Conservation (phyloP, 805 yeast species). For the Zygosaccharomyces bailii region DNA sequence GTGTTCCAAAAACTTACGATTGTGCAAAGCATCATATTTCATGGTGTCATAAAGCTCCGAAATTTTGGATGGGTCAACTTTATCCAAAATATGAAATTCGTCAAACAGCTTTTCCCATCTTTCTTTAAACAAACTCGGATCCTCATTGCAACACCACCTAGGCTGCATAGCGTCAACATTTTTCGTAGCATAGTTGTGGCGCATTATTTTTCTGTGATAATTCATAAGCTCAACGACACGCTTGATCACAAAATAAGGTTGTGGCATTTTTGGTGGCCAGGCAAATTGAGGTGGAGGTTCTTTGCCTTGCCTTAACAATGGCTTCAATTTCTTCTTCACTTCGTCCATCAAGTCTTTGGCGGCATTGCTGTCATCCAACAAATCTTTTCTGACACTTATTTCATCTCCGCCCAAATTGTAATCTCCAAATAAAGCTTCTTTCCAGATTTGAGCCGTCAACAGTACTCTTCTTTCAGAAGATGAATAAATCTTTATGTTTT, state of each 20-base stretch:
- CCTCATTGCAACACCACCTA: constrained; percentile 97
- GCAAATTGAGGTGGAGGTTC: constrained; percentile 97
- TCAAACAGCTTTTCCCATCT: constrained; percentile 96
- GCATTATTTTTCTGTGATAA: constrained; percentile 81
- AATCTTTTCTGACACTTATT: constrained; percentile 78
- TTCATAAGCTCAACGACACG: constrained; percentile 95
- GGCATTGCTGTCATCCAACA: constrained; percentile 94
- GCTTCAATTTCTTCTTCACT: constrained; percentile 94
- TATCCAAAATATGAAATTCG: constrained; percentile 88
- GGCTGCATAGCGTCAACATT: constrained; percentile 67
- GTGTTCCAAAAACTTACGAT: constrained; percentile 79
- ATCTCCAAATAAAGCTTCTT: constrained; percentile 69
- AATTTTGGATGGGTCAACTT: constrained; percentile 95
- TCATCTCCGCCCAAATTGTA: constrained; percentile 74
- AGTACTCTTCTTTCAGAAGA: constrained; percentile 94
- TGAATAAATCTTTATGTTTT: constrained; percentile 82
- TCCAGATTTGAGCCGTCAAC: constrained; percentile 85
- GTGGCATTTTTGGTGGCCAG: constrained; percentile 98
- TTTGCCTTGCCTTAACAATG: constrained; percentile 88
- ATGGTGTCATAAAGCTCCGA: constrained; percentile 96
- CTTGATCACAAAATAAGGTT: constrained; percentile 90
- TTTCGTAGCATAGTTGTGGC: constrained; percentile 64
- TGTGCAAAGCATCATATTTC: constrained; percentile 97
- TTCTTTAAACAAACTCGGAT: constrained; percentile 83
- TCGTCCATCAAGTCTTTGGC: constrained; percentile 98